A percentile compares a stretch with the other conserved stretches of the same genome.
phyloP scores from a whole-genome alignment of 441 rosid species.

The Pelargonium australe region DNA sequence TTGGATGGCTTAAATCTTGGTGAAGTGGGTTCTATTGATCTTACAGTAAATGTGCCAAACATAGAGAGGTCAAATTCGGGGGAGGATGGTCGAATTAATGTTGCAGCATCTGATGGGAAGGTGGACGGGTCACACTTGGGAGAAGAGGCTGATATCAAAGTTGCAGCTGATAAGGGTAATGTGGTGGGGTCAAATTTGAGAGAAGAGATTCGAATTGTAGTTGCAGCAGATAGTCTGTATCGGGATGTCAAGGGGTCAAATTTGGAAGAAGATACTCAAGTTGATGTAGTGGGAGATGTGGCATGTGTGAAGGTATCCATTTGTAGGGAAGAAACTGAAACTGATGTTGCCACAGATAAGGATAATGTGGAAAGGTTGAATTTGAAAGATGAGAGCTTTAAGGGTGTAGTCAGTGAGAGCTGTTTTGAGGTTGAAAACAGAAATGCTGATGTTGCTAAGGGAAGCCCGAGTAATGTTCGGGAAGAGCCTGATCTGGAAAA shows the following conservation, averaged over 20 bases:
- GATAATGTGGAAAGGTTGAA: not conserved
- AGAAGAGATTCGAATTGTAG: not conserved
- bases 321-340: conserved; percentile 2
- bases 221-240: not conserved
- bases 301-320: too few relatives aligned
- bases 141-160: too few relatives aligned
- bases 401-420: not conserved
- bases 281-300: too few relatives aligned
- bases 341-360: not conserved
- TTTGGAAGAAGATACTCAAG: too few relatives aligned
- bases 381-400: not conserved
- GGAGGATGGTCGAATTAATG: too few relatives aligned
- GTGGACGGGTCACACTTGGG: too few relatives aligned
- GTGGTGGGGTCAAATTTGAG: too few relatives aligned
- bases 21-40: too few relatives aligned
- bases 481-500: conserved; percentile 16
- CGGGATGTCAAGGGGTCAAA: not conserved
- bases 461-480: not conserved
- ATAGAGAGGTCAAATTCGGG: too few relatives aligned
- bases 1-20: not conserved
- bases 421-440: not conserved
- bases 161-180: not conserved
- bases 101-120: too few relatives aligned
- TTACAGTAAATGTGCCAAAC: too few relatives aligned
- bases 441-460: not conserved